Conservation (phyloP, 2,329 filamentous ascomycete genomes). For the Alternaria brassicae region DNA sequence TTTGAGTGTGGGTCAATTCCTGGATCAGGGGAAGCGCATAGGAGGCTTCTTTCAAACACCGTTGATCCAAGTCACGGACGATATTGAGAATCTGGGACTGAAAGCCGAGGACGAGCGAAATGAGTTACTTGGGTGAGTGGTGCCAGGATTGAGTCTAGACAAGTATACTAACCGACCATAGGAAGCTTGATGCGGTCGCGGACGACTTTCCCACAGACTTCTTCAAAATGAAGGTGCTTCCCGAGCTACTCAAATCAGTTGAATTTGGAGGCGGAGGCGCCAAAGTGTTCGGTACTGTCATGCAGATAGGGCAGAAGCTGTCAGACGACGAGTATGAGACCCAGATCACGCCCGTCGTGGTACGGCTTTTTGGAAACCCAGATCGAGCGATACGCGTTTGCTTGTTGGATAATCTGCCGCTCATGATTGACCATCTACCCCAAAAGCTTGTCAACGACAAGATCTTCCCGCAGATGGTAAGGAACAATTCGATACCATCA, state of each 20-base stretch:
- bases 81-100: constrained; percentile 89
- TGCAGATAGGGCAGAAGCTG: constrained; percentile 90
- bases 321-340: constrained; percentile 87
- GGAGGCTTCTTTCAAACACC: constrained; percentile 93
- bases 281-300: constrained; percentile 84
- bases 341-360: constrained; percentile 82
- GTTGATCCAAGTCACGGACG: constrained; percentile 89
- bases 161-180: constrained; percentile 34
- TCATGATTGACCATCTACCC: constrained; percentile 89
- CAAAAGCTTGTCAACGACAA: constrained; percentile 94
- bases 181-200: constrained; percentile 81
- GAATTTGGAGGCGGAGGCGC: constrained; percentile 96
- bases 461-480: constrained; percentile 91
- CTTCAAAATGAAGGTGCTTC: constrained; percentile 95
- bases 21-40: constrained; percentile 83
- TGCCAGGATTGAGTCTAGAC: neutral
- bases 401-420: constrained; percentile 82
- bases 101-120: constrained; percentile 87
- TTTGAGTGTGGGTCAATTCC: constrained; percentile 81
- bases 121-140: constrained; percentile 72
- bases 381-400: constrained; percentile 92
- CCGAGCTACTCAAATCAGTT: constrained; percentile 96
- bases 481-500: neutral
- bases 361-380: constrained; percentile 87
- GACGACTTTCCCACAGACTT: constrained; percentile 98